Base-by-base conservation (phyloP, 2,329 filamentous ascomycete species). In the Macrophomina pseudophaseolina region DNA sequence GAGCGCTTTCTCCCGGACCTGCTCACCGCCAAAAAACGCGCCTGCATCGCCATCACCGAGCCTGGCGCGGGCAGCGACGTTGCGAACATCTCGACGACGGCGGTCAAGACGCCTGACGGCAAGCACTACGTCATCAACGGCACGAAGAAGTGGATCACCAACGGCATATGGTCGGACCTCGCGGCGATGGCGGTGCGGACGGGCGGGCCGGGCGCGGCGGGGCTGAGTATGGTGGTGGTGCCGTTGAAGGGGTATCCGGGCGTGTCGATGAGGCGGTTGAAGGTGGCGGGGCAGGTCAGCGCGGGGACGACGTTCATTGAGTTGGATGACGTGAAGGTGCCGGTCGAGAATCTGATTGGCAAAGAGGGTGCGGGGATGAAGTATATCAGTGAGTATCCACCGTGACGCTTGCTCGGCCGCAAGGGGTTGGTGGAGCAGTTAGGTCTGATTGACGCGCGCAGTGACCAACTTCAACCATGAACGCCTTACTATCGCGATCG, bases 381-480 rank as follows among this genome's bases (percentile, higher is more conserved):
- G 67, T 91, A 91, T 73, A 86, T 91, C 72, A 91, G 63, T 65
- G 35, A 30, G 63, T 23, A 23, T 65, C 16, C 35, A 38, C 35
- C 6, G 35, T 12, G 35, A 38, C 35, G 35, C 35, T 38, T 23
- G 23, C 1, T 23, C 23, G 23, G 23, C 23, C 23, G 23, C 23
- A 23, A 23, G 23, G 23, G 23, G 23, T 23, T 38, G 11, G 35
- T 12, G 35, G 35, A 38, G 35, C 7, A 12, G 6, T 38, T 7
- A 38, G 11, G 16, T 5, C 16, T 58, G 28, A 44, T 42, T 8
- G 16, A 42, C 18, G 5, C 23, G 7, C 5, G 28, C 32, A 65
- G 63, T 91, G 89, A 89, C 87, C 64, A 91, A 93, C 79, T 93
- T 93, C 84, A 93, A 93, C 79, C 90, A 93, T 75, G 91, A 93